Evolutionary conservation across 1,284 basidiomycete genomes (phyloP).

Genomic region (Acaromyces ingoldii): DNA sequence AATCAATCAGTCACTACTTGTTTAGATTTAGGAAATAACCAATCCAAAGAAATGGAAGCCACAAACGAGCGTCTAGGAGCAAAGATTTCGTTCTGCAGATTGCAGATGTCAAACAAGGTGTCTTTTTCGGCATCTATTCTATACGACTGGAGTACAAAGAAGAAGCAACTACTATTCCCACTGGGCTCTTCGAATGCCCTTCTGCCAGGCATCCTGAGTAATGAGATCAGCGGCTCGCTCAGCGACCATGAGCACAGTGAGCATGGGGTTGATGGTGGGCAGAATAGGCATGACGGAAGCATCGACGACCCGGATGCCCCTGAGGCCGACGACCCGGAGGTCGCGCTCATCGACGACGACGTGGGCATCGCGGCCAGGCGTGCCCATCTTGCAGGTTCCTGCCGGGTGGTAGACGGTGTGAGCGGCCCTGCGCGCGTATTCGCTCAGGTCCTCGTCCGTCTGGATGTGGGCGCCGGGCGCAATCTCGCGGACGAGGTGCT

Average conservation of each 20-base stretch:
- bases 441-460: conserved; percentile 44
- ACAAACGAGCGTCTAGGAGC: too few relatives aligned
- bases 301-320: conserved; percentile 45
- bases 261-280: conserved; percentile 45
- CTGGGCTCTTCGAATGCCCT: conserved; percentile 14
- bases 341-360: conserved; percentile 48
- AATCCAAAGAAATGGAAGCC: too few relatives aligned
- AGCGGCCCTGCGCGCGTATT: conserved; percentile 46
- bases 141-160: too few relatives aligned
- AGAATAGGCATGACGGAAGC: conserved; percentile 49
- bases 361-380: conserved; percentile 25
- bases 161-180: too few relatives aligned
- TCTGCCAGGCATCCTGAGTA: conserved; percentile 35
- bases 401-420: conserved; percentile 53
- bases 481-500: conserved; percentile 53
- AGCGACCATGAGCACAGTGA: conserved; percentile 42
- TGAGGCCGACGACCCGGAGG: conserved; percentile 40
- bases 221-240: conserved; percentile 50
- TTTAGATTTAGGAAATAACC: too few relatives aligned
- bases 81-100: too few relatives aligned
- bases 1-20: too few relatives aligned
- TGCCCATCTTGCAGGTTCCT: conserved; percentile 51
- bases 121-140: too few relatives aligned
- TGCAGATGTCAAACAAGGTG: too few relatives aligned
- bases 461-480: conserved; percentile 49